Conservation (phyloP, 495 filamentous ascomycete species). For the Tetracladium setigerum region DNA sequence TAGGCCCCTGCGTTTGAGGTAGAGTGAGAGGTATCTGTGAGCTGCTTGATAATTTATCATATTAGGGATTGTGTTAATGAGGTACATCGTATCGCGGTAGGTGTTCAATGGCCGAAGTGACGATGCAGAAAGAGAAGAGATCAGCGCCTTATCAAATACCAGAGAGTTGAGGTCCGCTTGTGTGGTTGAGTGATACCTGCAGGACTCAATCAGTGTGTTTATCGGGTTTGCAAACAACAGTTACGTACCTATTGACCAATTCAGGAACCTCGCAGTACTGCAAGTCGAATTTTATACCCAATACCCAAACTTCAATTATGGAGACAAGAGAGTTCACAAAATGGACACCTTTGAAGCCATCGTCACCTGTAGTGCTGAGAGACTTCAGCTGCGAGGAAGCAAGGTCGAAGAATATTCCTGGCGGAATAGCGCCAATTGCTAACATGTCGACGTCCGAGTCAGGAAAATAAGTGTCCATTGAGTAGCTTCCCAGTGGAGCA, state of each 20-base stretch:
- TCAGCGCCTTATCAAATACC: conserved; percentile 25
- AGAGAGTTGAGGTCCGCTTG: not conserved
- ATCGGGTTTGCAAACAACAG: not conserved
- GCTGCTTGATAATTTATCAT: conserved; percentile 41
- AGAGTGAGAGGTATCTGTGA: conserved; percentile 43
- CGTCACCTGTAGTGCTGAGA: conserved; percentile 11
- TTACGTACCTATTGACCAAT: conserved; percentile 30
- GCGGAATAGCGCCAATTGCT: conserved; percentile 46
- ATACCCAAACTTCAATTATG: conserved; percentile 47
- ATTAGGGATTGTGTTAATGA: conserved; percentile 44
- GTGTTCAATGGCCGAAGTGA: conserved; percentile 48
- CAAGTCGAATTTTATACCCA: conserved; percentile 43
- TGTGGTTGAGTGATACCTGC: conserved; percentile 6
- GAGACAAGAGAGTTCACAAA: conserved; percentile 43
- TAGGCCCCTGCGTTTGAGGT: conserved; percentile 47
- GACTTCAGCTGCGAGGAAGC: conserved; percentile 40
- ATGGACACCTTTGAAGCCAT: conserved; percentile 37
- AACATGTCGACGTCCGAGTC: conserved; percentile 52
- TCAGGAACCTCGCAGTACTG: conserved; percentile 49
- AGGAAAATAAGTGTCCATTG: conserved; percentile 46
- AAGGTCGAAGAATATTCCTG: conserved; percentile 46
- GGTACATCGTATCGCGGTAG: conserved; percentile 44
- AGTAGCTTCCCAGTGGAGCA: conserved; percentile 51
- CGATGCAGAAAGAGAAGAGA: conserved; percentile 38
- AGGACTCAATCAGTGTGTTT: not conserved